Evolutionary conservation across 805 yeast species (phyloP).

Genomic region (Clavispora asparagi): DNA sequence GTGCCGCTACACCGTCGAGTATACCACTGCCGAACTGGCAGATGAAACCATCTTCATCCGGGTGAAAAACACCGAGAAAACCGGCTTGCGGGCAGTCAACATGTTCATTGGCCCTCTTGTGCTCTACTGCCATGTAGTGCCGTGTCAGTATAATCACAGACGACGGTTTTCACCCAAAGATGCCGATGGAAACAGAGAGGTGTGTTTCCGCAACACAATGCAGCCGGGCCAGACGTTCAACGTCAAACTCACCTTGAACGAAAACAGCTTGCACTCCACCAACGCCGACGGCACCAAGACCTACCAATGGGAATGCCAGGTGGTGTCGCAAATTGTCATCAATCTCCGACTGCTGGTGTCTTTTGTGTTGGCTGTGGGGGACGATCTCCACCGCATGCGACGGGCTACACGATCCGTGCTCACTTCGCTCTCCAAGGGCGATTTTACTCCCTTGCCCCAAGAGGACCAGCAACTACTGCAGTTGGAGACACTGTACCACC

Average conservation of each 20-base stretch:
- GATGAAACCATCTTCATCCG: slow-evolving; percentile 24
- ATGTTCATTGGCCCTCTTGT: slow-evolving; percentile 39
- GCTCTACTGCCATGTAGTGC: slow-evolving; percentile 41
- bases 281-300: slow-evolving; percentile 13
- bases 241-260: slow-evolving; percentile 47
- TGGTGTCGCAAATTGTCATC: slow-evolving; percentile 38
- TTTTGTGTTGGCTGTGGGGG: slow-evolving; percentile 36
- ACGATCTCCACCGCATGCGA: slow-evolving; percentile 28
- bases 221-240: slow-evolving; percentile 70
- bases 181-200: slow-evolving; percentile 22
- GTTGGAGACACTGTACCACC: slow-evolving; percentile 6
- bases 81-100: slow-evolving; percentile 37
- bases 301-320: slow-evolving; percentile 35
- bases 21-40: slow-evolving; percentile 12
- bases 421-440: slow-evolving; percentile 12
- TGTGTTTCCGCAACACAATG: slow-evolving; percentile 37
- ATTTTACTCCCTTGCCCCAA: slow-evolving; percentile 4
- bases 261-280: slow-evolving; percentile 27
- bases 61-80: slow-evolving; percentile 34
- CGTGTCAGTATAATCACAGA: slow-evolving; percentile 26
- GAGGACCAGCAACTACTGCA: slow-evolving; percentile 9
- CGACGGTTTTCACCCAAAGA: slow-evolving; percentile 20
- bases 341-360: slow-evolving; percentile 25
- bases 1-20: slow-evolving; percentile 27
- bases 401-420: slow-evolving; percentile 22